These are phyloP conservation scores for Pisolithus orientalis DNA, from an alignment of 768 basidiomycete species.

Conservation along the genomic window DNA sequence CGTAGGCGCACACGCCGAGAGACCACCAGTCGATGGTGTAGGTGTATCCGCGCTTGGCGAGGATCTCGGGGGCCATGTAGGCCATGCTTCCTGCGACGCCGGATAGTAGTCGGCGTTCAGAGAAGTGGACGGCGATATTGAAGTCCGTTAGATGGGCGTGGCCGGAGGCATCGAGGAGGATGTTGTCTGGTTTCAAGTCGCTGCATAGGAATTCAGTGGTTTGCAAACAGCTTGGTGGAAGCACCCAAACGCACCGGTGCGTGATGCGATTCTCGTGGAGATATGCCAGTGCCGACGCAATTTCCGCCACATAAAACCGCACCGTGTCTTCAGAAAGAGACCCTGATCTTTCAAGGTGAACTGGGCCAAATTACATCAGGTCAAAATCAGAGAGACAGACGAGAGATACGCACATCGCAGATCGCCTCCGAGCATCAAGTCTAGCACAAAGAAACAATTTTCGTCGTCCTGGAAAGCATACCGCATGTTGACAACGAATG, in stretches of 20 bases:
- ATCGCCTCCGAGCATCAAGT: conserved; percentile 96
- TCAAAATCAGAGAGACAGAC: not conserved
- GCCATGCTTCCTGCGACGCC: conserved; percentile 98
- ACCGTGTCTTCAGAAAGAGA: conserved; percentile 72
- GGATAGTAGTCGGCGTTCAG: conserved; percentile 74
- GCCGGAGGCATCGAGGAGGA: conserved; percentile 90
- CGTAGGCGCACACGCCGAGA: conserved; percentile 87
- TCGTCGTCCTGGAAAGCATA: conserved; percentile 98
- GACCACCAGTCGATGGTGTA: conserved; percentile 98
- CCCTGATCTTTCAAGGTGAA: conserved; percentile 82
- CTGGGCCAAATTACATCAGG: conserved; percentile 33
- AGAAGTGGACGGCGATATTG: conserved; percentile 97
- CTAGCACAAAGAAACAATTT: conserved; percentile 97
- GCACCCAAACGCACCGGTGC: conserved; percentile 64
- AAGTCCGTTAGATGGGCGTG: conserved; percentile 98
- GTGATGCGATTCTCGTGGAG: conserved; percentile 93
- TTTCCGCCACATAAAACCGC: conserved; percentile 83
- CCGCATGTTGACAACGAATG: conserved; percentile 89
- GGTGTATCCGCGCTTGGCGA: conserved; percentile 90
- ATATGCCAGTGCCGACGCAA: conserved; percentile 83
- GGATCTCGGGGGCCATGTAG: conserved; percentile 93
- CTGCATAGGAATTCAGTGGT: conserved; percentile 31
- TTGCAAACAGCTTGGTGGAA: not conserved
- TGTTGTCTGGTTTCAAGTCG: conserved; percentile 96
- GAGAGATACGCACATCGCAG: conserved; percentile 65